phyloP scores from a whole-genome alignment of 2,329 filamentous ascomycete species.

The Sphaceloma murrayae region DNA sequence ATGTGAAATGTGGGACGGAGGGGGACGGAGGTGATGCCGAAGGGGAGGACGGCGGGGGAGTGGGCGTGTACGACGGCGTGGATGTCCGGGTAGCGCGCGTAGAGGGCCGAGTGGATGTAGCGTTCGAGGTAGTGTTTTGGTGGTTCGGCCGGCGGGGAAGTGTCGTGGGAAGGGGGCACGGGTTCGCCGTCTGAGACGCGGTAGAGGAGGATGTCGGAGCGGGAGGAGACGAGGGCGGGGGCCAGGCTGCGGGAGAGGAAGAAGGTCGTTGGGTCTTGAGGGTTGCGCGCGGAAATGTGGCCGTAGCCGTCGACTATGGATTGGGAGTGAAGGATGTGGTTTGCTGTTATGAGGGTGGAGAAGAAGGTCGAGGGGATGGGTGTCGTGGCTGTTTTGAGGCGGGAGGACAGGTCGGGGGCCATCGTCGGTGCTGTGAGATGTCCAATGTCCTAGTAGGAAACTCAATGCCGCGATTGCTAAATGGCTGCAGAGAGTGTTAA shows the following conservation, averaged over 20 bases:
- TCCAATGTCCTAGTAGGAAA: no score
- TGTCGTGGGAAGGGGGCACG: constrained; percentile 20
- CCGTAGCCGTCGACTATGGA: constrained; percentile 29
- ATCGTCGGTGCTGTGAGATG: constrained; percentile 1
- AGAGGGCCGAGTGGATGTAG: constrained; percentile 37
- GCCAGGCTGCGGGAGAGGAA: constrained; percentile 38
- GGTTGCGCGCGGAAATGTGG: constrained; percentile 30
- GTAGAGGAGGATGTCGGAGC: constrained; percentile 38
- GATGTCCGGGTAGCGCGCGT: constrained; percentile 36
- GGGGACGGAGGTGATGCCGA: constrained; percentile 34
- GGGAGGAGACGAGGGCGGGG: constrained; percentile 35
- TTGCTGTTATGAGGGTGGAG: constrained; percentile 29
- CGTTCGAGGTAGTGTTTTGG: constrained; percentile 33
- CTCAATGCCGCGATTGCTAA: no score
- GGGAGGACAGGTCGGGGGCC: constrained; percentile 1
- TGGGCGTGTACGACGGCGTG: constrained; percentile 39
- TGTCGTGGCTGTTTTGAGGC: constrained; percentile 10
- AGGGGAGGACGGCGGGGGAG: constrained; percentile 35
- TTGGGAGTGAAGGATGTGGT: constrained; percentile 30
- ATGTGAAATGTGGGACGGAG: constrained; percentile 33
- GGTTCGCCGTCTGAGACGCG: constrained; percentile 33
- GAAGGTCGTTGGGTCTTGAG: constrained; percentile 32
- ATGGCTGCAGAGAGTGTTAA: no score
- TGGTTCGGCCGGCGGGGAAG: constrained; percentile 23
- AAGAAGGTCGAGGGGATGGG: constrained; percentile 22